These are phyloP conservation scores for Kluyveromyces dobzhanskii DNA, from an alignment of 805 yeast genomes.

Conservation along the genomic window DNA sequence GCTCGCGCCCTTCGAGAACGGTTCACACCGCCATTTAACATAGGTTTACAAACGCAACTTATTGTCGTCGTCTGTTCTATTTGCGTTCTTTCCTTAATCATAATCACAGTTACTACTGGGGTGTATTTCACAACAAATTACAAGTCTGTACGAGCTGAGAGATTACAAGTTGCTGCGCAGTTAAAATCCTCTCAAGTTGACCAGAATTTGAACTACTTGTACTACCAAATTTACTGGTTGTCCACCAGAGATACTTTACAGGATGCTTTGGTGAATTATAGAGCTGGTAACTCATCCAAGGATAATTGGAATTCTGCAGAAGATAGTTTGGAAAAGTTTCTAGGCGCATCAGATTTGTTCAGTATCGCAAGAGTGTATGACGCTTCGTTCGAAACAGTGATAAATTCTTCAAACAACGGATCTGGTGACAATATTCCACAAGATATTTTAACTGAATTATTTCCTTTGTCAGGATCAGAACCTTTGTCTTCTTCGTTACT, in stretches of 20 bases:
- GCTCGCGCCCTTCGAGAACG: not conserved
- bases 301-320: conserved; percentile 39
- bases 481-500: conserved; percentile 38
- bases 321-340: conserved; percentile 47
- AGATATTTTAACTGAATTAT: conserved; percentile 31
- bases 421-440: conserved; percentile 30
- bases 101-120: conserved; percentile 69
- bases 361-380: conserved; percentile 64
- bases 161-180: conserved; percentile 70
- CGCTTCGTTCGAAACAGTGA: conserved; percentile 41
- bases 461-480: conserved; percentile 42
- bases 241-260: conserved; percentile 54
- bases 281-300: conserved; percentile 63
- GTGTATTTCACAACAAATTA: conserved; percentile 62
- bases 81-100: conserved; percentile 59
- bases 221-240: conserved; percentile 62
- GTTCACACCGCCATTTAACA: conserved; percentile 32
- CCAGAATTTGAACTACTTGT: conserved; percentile 54
- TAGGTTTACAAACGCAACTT: conserved; percentile 71
- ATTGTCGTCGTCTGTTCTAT: conserved; percentile 62
- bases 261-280: conserved; percentile 48
- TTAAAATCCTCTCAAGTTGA: conserved; percentile 71
- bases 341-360: conserved; percentile 55
- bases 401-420: conserved; percentile 35
- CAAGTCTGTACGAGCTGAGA: conserved; percentile 54